These are phyloP conservation scores for Geotrichum cucujoidarum DNA, from an alignment of 1,139 yeast genomes.

Conservation along the genomic window DNA sequence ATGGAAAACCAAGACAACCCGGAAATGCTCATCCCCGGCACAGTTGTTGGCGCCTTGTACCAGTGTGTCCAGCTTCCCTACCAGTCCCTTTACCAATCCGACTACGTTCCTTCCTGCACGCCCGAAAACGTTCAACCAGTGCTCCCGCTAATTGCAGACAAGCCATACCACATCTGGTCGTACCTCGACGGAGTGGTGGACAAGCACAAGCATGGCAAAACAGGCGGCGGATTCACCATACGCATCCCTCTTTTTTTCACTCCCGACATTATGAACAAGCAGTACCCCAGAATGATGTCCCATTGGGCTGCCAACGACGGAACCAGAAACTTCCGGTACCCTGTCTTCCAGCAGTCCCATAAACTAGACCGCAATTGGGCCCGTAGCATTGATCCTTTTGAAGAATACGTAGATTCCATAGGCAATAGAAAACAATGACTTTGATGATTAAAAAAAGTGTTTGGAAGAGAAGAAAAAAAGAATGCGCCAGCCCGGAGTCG, in stretches of 20 bases:
- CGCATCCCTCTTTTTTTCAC: constrained; percentile 11
- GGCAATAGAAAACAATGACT: too few species aligned
- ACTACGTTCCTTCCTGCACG: constrained; percentile 5
- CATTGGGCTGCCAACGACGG: constrained; percentile 11
- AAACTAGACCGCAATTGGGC: constrained; percentile 14
- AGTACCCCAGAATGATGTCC: constrained; percentile 9
- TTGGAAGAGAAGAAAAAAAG: too few species aligned
- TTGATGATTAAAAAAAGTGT: too few species aligned
- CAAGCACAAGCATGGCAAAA: not conserved
- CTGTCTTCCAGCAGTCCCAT: constrained; percentile 1
- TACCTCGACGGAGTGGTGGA: not conserved
- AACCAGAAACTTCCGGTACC: not conserved
- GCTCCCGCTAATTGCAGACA: constrained; percentile 10
- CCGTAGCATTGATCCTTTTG: constrained; percentile 14
- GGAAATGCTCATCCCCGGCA: constrained; percentile 5
- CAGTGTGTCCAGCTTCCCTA: constrained; percentile 1
- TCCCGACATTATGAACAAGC: constrained; percentile 13
- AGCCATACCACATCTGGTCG: constrained; percentile 6
- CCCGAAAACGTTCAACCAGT: constrained; percentile 4
- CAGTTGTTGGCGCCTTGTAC: constrained; percentile 9
- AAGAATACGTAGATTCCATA: constrained; percentile 7
- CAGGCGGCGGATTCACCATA: constrained; percentile 8
- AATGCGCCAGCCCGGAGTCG: constrained; percentile 51
- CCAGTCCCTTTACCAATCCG: not conserved
- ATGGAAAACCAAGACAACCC: not conserved